Conservation (phyloP, 2,329 filamentous ascomycete genomes). For the Parasarocladium wereldwijsianum region DNA sequence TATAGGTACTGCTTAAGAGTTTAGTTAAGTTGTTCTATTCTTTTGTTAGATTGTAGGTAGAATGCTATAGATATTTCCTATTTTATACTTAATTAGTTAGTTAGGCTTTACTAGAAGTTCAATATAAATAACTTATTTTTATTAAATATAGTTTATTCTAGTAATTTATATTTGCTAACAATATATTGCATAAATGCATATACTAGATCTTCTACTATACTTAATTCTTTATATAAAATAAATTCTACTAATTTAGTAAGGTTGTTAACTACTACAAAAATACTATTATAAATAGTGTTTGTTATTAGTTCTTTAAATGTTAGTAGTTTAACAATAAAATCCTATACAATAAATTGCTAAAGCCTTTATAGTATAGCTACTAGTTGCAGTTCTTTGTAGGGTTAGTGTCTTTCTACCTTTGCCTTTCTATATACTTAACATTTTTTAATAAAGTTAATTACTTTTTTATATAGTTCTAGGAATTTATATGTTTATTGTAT, state of each 20-base stretch:
- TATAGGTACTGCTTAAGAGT: conserved; percentile 4
- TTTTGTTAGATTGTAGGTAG: conserved; percentile 4
- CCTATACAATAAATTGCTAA: conserved; percentile 5
- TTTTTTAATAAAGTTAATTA: conserved; percentile 2
- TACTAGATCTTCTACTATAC: conserved; percentile 1
- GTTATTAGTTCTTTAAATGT: conserved; percentile 4
- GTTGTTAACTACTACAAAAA: conserved; percentile 4
- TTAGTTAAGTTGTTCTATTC: conserved; percentile 4
- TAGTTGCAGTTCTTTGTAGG: conserved; percentile 6
- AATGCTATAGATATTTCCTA: conserved; percentile 5
- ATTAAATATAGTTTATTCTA: conserved; percentile 4
- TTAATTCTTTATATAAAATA: conserved; percentile 4
- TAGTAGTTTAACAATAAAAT: conserved; percentile 6
- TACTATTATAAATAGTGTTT: conserved; percentile 4
- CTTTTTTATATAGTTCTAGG: conserved; percentile 1
- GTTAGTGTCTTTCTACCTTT: conserved; percentile 7
- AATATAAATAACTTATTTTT: conserved; percentile 2
- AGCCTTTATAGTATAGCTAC: conserved; percentile 4
- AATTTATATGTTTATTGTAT: conserved; percentile 3
- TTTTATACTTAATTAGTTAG: conserved; percentile 3
- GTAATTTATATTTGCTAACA: conserved; percentile 3
- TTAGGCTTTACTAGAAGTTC: conserved; percentile 4
- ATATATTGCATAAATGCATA: conserved; percentile 2
- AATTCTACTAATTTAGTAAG: conserved; percentile 5
- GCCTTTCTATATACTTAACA: conserved; percentile 1